Evolutionary conservation across 2,329 filamentous ascomycete species (phyloP), one percentile per base, ranked within the genome.

Genomic region (Aspergillus brasiliensis): DNA sequence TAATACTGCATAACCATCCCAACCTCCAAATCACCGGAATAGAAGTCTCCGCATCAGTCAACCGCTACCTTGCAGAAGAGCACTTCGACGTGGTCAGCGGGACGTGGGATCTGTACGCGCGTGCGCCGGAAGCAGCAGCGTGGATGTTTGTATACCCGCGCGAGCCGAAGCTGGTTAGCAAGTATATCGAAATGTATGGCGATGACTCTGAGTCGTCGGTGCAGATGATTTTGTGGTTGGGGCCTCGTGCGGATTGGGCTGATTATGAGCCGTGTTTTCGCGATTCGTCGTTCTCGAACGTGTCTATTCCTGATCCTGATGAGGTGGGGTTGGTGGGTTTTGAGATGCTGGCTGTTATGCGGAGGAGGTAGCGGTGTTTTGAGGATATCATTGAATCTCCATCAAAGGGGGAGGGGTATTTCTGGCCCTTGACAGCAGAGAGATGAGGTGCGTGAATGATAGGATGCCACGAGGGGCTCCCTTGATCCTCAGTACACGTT

Each of bases 71-170:
- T 5, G 73, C 78, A 1, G 68, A 72, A 19, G 62, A 78, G 13
- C 66, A 75, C 13, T 75, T 83, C 65, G 68, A 78, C 46, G 65
- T 73, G 8, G 82, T 84, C 5, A 58, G 69, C 7, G 80, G 80
- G 2, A 79, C 80, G 0, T 78, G 79, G 67, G 78, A 76, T 31
- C 64, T 83, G 8, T 76, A 77, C 55, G 57, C 75, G 1, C 70
- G 78, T 10, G 81, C 81, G 3, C 61, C 69, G 5, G 63, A 77
- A n/a, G 80, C 81, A 8, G 60, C 65, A 1, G 73, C 72, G n/a
- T 80, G 83, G 78, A 70, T 85, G 60, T 84, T 85, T 69, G 79
- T 84, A 25, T 85, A 85, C 64, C 83, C 83, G 1, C 77, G 82
- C 13, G 73, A 80, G n/a, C 75, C 80, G 3, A 75, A 69, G 3